Percentiles rank a stretch among this genome's conserved stretches.
Evolutionary conservation across 495 filamentous ascomycete genomes (phyloP).

Genomic region (Cercophora newfieldiana): DNA sequence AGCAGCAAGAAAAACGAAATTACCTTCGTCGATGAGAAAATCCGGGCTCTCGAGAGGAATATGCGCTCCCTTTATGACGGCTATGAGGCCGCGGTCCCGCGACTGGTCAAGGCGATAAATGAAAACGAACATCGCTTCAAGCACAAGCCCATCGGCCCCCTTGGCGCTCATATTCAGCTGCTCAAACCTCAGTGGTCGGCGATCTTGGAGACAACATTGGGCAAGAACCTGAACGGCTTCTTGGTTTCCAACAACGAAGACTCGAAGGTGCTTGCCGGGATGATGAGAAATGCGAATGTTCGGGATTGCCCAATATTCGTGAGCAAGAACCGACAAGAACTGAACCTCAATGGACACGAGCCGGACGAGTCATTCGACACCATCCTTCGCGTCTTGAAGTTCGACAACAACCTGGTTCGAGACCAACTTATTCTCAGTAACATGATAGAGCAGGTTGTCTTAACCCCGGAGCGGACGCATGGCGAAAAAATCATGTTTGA

Average conservation of each 20-base stretch:
- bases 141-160: conserved; percentile 76
- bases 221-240: conserved; percentile 66
- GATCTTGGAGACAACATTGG: conserved; percentile 75
- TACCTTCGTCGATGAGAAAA: conserved; percentile 46
- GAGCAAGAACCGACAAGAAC: conserved; percentile 48
- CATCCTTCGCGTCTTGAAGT: conserved; percentile 73
- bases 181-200: conserved; percentile 79
- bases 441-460: conserved; percentile 77
- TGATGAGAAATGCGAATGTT: conserved; percentile 61
- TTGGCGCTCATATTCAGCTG: conserved; percentile 73
- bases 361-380: conserved; percentile 74
- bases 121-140: conserved; percentile 65
- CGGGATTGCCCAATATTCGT: conserved; percentile 67
- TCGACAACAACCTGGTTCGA: conserved; percentile 75
- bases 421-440: conserved; percentile 82
- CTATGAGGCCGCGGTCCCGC: conserved; percentile 62
- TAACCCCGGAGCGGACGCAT: conserved; percentile 66
- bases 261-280: conserved; percentile 55
- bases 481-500: conserved; percentile 71
- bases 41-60: conserved; percentile 33
- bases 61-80: conserved; percentile 37
- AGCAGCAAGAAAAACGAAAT: conserved; percentile 47
- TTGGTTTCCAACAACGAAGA: conserved; percentile 76
- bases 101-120: conserved; percentile 65
- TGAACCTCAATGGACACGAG: conserved; percentile 68